phyloP scores from a whole-genome alignment of 495 filamentous ascomycete species.

The Daldinia childiae region DNA sequence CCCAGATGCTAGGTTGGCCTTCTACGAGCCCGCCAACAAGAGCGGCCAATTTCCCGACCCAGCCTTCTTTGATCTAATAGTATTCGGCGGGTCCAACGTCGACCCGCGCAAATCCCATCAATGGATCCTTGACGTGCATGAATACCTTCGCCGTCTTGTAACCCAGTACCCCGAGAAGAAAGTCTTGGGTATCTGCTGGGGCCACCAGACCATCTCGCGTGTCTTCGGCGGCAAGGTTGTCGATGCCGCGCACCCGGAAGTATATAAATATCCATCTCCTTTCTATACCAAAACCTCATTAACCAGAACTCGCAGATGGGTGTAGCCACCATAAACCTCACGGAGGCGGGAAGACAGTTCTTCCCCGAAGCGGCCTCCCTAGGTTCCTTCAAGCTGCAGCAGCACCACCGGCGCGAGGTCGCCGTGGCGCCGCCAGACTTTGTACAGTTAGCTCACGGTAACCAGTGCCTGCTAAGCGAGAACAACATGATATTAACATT shows the following conservation, averaged over 20 bases:
- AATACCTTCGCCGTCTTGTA: slow-evolving; percentile 53
- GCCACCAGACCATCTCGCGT: slow-evolving; percentile 57
- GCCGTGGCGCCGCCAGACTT: slow-evolving; percentile 48
- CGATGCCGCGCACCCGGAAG: slow-evolving; percentile 53
- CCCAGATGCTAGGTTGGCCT: slow-evolving; percentile 44
- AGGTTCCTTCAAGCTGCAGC: slow-evolving; percentile 48
- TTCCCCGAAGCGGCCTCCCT: slow-evolving; percentile 41
- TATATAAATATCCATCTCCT: slow-evolving; percentile 15
- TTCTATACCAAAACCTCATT: neutral
- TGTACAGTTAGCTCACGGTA: slow-evolving; percentile 47
- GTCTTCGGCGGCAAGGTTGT: slow-evolving; percentile 55
- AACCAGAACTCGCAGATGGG: slow-evolving; percentile 46
- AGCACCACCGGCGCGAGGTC: slow-evolving; percentile 58
- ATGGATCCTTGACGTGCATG: slow-evolving; percentile 58
- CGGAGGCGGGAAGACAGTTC: slow-evolving; percentile 49
- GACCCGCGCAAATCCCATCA: slow-evolving; percentile 54
- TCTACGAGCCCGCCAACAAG: slow-evolving; percentile 57
- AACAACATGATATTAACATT: slow-evolving; percentile 57
- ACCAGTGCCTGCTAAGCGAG: slow-evolving; percentile 54
- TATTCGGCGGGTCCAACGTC: slow-evolving; percentile 58
- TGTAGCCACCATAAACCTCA: slow-evolving; percentile 51
- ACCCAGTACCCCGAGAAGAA: slow-evolving; percentile 52
- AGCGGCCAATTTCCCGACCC: slow-evolving; percentile 51
- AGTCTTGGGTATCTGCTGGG: slow-evolving; percentile 59
- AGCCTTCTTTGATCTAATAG: slow-evolving; percentile 56